Evolutionary conservation across 2,329 filamentous ascomycete species (phyloP).

Genomic region (Nemania sp.): DNA sequence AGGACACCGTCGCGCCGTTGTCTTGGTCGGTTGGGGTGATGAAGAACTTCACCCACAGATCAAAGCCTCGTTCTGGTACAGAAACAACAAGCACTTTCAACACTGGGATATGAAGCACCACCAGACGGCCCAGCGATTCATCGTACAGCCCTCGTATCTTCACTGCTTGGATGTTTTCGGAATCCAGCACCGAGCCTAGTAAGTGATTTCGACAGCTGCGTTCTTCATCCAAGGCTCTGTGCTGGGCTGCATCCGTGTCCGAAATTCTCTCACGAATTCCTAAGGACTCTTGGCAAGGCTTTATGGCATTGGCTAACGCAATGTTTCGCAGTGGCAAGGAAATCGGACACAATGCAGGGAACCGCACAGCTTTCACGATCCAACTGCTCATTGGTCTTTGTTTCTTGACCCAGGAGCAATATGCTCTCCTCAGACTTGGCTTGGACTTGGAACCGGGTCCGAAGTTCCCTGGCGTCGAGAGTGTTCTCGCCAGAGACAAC

Average conservation of each 20-base stretch:
- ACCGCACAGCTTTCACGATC: slow-evolving; percentile 22
- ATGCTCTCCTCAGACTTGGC: background rate
- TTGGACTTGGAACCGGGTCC: background rate
- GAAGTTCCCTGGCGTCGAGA: slow-evolving; percentile 17
- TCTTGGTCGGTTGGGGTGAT: slow-evolving; percentile 21
- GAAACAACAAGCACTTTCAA: background rate
- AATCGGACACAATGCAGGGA: slow-evolving; percentile 25
- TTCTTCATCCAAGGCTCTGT: background rate
- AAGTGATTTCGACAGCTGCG: background rate
- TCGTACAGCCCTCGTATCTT: slow-evolving; percentile 2
- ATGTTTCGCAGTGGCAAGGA: slow-evolving; percentile 10
- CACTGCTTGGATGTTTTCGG: slow-evolving; percentile 17
- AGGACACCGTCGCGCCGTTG: slow-evolving; percentile 6
- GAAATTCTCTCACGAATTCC: background rate
- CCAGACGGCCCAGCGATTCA: background rate
- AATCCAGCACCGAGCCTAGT: slow-evolving; percentile 18
- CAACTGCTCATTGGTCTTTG: slow-evolving; percentile 19
- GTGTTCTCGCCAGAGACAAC: slow-evolving; percentile 19
- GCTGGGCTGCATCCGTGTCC: too few species aligned
- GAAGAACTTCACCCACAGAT: slow-evolving; percentile 9
- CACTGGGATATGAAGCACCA: slow-evolving; percentile 23
- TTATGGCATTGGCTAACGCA: background rate
- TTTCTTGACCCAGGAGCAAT: slow-evolving; percentile 16
- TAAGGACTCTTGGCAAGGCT: background rate
- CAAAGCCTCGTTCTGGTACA: slow-evolving; percentile 15